These are phyloP conservation scores for Fusarium metavorans DNA, from an alignment of 2,329 filamentous ascomycete species.

Conservation along the genomic window DNA sequence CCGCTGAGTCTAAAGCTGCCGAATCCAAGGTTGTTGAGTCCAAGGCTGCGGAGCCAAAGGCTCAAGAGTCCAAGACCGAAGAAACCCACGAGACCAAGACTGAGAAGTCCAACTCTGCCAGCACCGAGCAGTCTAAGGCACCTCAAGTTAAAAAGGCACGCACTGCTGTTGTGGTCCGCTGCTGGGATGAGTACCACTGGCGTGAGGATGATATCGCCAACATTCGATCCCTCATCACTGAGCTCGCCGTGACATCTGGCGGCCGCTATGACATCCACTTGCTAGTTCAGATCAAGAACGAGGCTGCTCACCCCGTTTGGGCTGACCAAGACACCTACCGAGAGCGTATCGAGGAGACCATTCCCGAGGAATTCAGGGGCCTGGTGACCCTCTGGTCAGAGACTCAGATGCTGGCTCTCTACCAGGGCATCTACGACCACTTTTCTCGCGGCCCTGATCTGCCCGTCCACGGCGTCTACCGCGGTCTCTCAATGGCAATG, in stretches of 20 bases:
- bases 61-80: slow-evolving; percentile 14
- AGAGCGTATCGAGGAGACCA: slow-evolving; percentile 73
- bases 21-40: background rate
- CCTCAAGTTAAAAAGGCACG: slow-evolving; percentile 43
- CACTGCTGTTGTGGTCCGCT: slow-evolving; percentile 84
- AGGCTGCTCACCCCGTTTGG: slow-evolving; percentile 81
- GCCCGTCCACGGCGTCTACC: slow-evolving; percentile 91
- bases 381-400: slow-evolving; percentile 95
- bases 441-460: slow-evolving; percentile 74
- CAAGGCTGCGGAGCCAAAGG: slow-evolving; percentile 12
- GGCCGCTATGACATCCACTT: slow-evolving; percentile 90
- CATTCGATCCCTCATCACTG: slow-evolving; percentile 84
- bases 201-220: slow-evolving; percentile 84
- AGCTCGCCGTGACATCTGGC: slow-evolving; percentile 83
- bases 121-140: slow-evolving; percentile 3
- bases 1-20: background rate
- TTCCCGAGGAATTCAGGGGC: slow-evolving; percentile 87
- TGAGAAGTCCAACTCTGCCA: background rate
- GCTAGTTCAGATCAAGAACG: slow-evolving; percentile 84
- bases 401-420: slow-evolving; percentile 90
- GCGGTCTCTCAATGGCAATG: slow-evolving; percentile 92
- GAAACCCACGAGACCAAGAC: background rate
- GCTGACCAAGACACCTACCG: slow-evolving; percentile 77
- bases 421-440: slow-evolving; percentile 86
- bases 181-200: slow-evolving; percentile 85